A percentile compares a stretch with the other conserved stretches of the same genome.
Evolutionary conservation across 2,329 filamentous ascomycete genomes (phyloP).

Genomic region (Neopestalotiopsis sp.): DNA sequence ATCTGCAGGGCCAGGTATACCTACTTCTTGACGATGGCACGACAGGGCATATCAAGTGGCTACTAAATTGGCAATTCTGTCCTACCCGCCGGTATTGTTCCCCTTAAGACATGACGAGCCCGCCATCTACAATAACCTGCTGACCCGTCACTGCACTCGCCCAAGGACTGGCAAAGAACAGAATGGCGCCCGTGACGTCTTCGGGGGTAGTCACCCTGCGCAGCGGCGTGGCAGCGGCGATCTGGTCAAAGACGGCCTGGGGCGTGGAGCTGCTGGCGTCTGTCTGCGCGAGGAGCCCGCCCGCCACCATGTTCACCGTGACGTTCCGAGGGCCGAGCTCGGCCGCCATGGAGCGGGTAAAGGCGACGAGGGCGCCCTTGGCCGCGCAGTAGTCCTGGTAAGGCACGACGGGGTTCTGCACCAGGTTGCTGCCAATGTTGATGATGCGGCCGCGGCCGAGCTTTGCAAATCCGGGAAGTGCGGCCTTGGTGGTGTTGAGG

Average conservation of each 20-base stretch:
- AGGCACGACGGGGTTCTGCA: constrained; percentile 20
- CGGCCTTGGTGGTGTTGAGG: constrained; percentile 19
- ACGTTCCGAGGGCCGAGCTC: constrained; percentile 15
- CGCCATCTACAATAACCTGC: constrained; percentile 19
- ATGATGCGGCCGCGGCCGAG: constrained; percentile 16
- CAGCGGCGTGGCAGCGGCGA: constrained; percentile 17
- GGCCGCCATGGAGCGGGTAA: constrained; percentile 19
- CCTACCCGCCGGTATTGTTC: no score
- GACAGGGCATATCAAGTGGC: no score
- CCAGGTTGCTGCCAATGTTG: constrained; percentile 21
- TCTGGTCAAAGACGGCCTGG: constrained; percentile 16
- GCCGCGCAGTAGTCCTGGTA: constrained; percentile 22
- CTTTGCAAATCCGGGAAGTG: background rate
- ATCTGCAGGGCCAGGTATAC: no score
- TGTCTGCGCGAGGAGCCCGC: constrained; percentile 16
- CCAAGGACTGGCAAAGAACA: constrained; percentile 22
- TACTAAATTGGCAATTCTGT: no score
- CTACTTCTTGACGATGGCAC: no score
- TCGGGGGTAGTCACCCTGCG: constrained; percentile 12
- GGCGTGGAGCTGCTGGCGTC: constrained; percentile 19
- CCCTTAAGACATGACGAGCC: constrained; percentile 17
- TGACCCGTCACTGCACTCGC: constrained; percentile 16
- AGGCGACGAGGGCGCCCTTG: constrained; percentile 20
- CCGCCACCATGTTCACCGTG: constrained; percentile 20
- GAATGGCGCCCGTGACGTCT: constrained; percentile 17